Conservation (phyloP, 176 grass and related monocot species). For the Carex myosuroides region DNA sequence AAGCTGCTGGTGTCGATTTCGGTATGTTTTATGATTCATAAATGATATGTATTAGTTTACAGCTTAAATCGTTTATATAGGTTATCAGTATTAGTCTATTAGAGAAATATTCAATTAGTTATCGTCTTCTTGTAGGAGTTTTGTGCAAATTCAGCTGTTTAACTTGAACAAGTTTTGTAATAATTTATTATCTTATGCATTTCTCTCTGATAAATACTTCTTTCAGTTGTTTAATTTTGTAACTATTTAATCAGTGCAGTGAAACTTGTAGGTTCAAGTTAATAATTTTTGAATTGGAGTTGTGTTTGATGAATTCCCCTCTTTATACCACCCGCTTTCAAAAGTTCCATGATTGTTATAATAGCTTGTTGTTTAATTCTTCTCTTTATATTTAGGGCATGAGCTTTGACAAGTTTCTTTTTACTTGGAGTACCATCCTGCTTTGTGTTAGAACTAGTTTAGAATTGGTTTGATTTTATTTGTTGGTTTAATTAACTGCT, state of each 20-base stretch:
- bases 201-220: not conserved
- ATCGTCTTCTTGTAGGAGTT: not conserved
- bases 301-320: not conserved
- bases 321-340: not conserved
- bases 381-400: not conserved
- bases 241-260: not conserved
- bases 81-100: not conserved
- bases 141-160: not conserved
- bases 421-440: not conserved
- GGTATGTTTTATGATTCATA: constrained; percentile 3
- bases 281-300: not conserved
- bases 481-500: not conserved
- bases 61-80: not conserved
- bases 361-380: not conserved
- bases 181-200: not conserved
- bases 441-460: not conserved
- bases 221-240: not conserved
- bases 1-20: not conserved
- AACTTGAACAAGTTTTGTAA: not conserved
- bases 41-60: not conserved
- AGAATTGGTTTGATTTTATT: not conserved
- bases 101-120: not conserved
- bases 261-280: not conserved
- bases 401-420: not conserved
- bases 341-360: not conserved